These are phyloP conservation scores for Diplosphaera chodatii DNA, from an alignment of 139 green algal genomes.

Conservation along the genomic window DNA sequence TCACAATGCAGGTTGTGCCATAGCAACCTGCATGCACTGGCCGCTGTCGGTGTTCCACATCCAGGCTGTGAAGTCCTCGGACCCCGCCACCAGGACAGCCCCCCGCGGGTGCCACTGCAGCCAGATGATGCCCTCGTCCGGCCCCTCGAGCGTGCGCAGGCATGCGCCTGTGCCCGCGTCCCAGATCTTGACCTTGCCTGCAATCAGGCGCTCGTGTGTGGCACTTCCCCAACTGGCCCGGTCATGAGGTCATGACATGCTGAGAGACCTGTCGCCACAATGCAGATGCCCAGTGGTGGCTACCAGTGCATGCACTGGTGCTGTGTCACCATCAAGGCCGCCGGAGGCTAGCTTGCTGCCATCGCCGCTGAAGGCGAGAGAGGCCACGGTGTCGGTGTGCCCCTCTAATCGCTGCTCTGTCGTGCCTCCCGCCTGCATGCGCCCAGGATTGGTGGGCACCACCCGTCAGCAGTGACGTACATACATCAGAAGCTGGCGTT, in stretches of 20 bases:
- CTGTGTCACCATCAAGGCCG: slow-evolving; percentile 71
- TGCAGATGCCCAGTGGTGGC: too few relatives aligned
- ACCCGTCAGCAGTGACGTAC: not conserved
- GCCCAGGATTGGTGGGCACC: not conserved
- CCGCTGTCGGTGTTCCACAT: slow-evolving; percentile 91
- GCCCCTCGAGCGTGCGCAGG: slow-evolving; percentile 69
- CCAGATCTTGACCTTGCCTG: slow-evolving; percentile 68
- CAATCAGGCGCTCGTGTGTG: not conserved
- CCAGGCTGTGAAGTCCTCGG: slow-evolving; percentile 88
- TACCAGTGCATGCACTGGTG: not conserved
- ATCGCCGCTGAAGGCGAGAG: slow-evolving; percentile 65
- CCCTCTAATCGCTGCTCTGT: slow-evolving; percentile 56
- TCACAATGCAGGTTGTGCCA: too few relatives aligned
- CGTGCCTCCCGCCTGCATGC: slow-evolving; percentile 27
- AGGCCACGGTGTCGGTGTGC: slow-evolving; percentile 81
- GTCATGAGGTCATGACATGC: too few relatives aligned
- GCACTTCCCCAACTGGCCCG: too few relatives aligned
- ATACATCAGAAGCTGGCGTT: not conserved
- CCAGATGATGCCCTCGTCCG: slow-evolving; percentile 77
- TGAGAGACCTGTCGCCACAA: too few relatives aligned
- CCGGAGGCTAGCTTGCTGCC: slow-evolving; percentile 74
- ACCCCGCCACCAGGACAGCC: slow-evolving; percentile 81
- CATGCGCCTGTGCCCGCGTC: slow-evolving; percentile 33
- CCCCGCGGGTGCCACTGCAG: slow-evolving; percentile 89
- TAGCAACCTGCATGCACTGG: slow-evolving; percentile 75